Evolutionary conservation across 352 stramenopile species (phyloP).

Genomic region (Thalassiosira livingstoniorum): DNA sequence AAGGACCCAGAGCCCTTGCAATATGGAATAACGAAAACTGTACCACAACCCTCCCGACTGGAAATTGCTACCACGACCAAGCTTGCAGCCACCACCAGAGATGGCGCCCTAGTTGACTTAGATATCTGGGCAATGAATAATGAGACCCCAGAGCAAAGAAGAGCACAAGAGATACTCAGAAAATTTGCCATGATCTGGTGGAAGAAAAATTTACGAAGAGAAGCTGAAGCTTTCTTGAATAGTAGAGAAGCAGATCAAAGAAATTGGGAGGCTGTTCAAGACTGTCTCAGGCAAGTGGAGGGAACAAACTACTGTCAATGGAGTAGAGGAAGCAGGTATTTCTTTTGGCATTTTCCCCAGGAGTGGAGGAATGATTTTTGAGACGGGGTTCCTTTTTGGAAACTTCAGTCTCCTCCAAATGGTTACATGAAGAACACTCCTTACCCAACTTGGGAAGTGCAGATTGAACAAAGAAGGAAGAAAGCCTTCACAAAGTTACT

Average conservation of each 20-base stretch:
- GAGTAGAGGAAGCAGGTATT: slow-evolving; percentile 24
- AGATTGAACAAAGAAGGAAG: slow-evolving; percentile 17
- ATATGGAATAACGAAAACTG: not conserved
- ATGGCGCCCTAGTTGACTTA: slow-evolving; percentile 21
- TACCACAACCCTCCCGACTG: not conserved
- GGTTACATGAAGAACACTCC: slow-evolving; percentile 17
- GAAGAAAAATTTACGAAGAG: not conserved
- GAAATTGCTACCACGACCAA: not conserved
- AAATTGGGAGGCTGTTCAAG: slow-evolving; percentile 12
- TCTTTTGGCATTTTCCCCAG: slow-evolving; percentile 53
- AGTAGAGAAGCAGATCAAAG: not conserved
- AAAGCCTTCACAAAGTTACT: slow-evolving; percentile 51
- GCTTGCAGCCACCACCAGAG: slow-evolving; percentile 2
- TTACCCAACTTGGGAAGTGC: not conserved
- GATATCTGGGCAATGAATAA: slow-evolving; percentile 8
- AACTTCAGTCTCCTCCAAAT: slow-evolving; percentile 5
- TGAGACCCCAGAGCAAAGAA: slow-evolving; percentile 9
- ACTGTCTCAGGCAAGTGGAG: slow-evolving; percentile 4
- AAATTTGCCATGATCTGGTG: slow-evolving; percentile 11
- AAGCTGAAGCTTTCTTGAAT: slow-evolving; percentile 3
- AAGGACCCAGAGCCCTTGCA: not conserved
- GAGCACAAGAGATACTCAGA: slow-evolving; percentile 2
- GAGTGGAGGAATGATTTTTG: not conserved
- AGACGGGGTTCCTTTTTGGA: slow-evolving; percentile 36
- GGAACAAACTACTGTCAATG: slow-evolving; percentile 46